Evolutionary conservation across 176 grass and related monocot genomes (phyloP).

Genomic region (Carex pumila): DNA sequence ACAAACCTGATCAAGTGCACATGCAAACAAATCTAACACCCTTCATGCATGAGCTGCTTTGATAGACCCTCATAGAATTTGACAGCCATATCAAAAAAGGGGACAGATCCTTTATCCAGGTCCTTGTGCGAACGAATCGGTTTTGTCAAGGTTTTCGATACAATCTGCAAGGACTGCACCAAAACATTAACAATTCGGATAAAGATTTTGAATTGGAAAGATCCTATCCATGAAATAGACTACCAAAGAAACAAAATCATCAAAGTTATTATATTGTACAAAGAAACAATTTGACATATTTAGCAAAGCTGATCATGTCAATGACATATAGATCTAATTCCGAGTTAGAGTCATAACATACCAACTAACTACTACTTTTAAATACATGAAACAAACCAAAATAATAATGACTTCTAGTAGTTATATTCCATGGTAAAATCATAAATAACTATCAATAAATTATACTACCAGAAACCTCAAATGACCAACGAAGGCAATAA

Average conservation of each 20-base stretch:
- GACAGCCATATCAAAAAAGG: constrained; percentile 68
- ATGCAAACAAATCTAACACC: constrained; percentile 94
- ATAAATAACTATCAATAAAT: too few species aligned
- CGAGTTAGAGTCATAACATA: too few species aligned
- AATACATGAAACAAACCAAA: too few species aligned
- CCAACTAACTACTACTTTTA: too few species aligned
- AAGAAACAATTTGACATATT: too few species aligned
- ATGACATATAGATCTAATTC: not conserved
- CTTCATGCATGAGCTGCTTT: constrained; percentile 93
- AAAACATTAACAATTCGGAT: constrained; percentile 9
- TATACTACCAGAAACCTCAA: too few species aligned
- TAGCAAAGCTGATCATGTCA: too few species aligned
- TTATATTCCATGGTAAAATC: too few species aligned
- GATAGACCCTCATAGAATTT: constrained; percentile 81
- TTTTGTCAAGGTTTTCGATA: constrained; percentile 70
- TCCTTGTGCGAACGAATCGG: constrained; percentile 95
- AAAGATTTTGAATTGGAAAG: not conserved
- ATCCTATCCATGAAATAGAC: constrained; percentile 14
- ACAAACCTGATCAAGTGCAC: constrained; percentile 80
- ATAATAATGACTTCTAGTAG: too few species aligned
- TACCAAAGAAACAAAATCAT: constrained; percentile 4
- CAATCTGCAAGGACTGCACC: constrained; percentile 51
- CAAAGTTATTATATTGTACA: too few species aligned
- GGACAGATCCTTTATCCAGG: constrained; percentile 62
- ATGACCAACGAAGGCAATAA: too few species aligned